Evolutionary conservation across 345 rosid species (phyloP).

Genomic region (Lepidium didymum): DNA sequence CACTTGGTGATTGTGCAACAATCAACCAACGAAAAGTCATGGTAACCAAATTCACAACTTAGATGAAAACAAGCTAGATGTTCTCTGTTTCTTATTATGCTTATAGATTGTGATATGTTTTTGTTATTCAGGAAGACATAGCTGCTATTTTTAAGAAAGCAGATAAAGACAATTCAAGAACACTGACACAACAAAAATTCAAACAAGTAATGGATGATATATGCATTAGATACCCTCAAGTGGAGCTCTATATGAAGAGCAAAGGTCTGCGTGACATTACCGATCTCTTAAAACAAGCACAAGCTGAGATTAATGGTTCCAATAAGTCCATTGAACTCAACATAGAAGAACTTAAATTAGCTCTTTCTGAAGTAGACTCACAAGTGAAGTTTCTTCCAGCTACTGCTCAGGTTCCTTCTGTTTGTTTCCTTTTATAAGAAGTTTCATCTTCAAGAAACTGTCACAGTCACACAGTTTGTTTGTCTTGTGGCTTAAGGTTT

Average conservation of each 20-base stretch:
- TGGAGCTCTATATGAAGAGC: slow-evolving; percentile 70
- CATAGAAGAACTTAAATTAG: slow-evolving; percentile 69
- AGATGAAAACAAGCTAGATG: too few relatives aligned
- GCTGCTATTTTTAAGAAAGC: slow-evolving; percentile 69
- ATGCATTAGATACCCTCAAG: slow-evolving; percentile 83
- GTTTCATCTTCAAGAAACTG: background rate
- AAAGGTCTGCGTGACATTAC: slow-evolving; percentile 49
- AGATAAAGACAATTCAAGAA: slow-evolving; percentile 84
- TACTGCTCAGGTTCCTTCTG: slow-evolving; percentile 67
- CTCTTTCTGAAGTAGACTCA: slow-evolving; percentile 74
- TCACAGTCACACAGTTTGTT: background rate
- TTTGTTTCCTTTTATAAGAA: background rate
- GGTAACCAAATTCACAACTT: slow-evolving; percentile 34
- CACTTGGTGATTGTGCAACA: slow-evolving; percentile 96
- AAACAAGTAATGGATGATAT: slow-evolving; percentile 62
- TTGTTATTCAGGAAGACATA: background rate
- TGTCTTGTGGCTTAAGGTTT: slow-evolving; percentile 43
- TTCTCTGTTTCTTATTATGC: background rate
- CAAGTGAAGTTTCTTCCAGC: slow-evolving; percentile 89
- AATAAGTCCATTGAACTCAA: slow-evolving; percentile 57
- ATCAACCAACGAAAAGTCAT: slow-evolving; percentile 89
- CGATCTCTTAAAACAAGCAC: slow-evolving; percentile 56
- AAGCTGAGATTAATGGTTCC: slow-evolving; percentile 49
- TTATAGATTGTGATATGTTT: slow-evolving; percentile 12
- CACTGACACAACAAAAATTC: slow-evolving; percentile 62